These are phyloP conservation scores for Gossypium davidsonii DNA, from an alignment of 441 rosid genomes.

Conservation along the genomic window DNA sequence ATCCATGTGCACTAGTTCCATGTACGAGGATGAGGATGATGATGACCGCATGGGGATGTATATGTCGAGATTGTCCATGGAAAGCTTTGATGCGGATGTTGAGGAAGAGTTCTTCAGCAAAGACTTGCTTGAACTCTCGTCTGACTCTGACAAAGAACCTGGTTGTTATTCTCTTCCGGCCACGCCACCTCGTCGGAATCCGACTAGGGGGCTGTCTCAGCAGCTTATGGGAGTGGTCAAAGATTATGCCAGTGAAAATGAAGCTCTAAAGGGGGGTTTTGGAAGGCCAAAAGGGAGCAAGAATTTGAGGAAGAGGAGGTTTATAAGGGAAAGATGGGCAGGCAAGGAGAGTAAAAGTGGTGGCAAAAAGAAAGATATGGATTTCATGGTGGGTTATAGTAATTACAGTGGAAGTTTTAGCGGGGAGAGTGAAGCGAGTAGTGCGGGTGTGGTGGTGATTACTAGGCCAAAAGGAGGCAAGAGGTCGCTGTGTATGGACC, in stretches of 20 bases:
- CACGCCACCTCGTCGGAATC: neutral
- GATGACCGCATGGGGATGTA: constrained; percentile 4
- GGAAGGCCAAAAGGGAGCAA: constrained; percentile 16
- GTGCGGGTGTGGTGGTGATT: constrained; percentile 42
- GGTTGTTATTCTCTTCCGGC: constrained; percentile 14
- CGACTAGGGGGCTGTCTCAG: neutral
- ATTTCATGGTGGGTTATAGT: constrained; percentile 4
- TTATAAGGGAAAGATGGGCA: constrained; percentile 21
- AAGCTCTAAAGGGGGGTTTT: neutral
- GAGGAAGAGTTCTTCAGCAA: constrained; percentile 14
- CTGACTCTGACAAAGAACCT: constrained; percentile 18
- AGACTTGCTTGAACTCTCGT: constrained; percentile 1
- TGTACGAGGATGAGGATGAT: constrained; percentile 28
- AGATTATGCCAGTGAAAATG: constrained; percentile 18
- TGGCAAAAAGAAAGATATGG: constrained; percentile 19
- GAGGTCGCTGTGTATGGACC: constrained; percentile 58
- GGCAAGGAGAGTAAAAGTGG: constrained; percentile 1
- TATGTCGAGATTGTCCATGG: constrained; percentile 14
- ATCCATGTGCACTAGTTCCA: constrained; percentile 60
- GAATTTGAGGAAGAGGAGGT: constrained; percentile 32
- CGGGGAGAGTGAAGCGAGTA: constrained; percentile 48
- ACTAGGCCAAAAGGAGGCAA: constrained; percentile 67
- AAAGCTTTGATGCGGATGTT: constrained; percentile 16
- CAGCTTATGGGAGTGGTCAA: constrained; percentile 3
- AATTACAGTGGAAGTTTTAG: constrained; percentile 32